Evolutionary conservation across 345 rosid species (phyloP).

Genomic region (Sisymbrium altissimum): DNA sequence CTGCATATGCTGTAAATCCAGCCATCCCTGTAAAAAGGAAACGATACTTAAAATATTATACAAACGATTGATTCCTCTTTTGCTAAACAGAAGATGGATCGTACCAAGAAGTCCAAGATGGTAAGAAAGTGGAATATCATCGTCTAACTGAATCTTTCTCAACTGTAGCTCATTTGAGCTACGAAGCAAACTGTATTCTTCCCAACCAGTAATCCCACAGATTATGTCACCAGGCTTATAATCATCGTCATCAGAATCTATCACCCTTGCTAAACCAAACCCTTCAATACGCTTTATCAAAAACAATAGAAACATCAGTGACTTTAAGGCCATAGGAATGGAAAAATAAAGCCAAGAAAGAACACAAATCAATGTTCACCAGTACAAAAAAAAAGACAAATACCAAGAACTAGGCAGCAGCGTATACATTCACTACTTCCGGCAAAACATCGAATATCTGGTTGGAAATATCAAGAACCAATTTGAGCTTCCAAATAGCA

Average conservation of each 20-base stretch:
- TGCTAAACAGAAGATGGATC: not conserved
- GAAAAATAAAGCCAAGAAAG: no score
- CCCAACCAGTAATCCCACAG: constrained; percentile 69
- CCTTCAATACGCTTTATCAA: constrained; percentile 59
- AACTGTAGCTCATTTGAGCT: constrained; percentile 28
- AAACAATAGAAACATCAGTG: no score
- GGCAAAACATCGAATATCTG: no score
- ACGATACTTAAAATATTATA: not conserved
- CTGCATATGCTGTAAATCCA: constrained; percentile 70
- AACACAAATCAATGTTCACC: no score
- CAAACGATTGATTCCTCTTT: not conserved
- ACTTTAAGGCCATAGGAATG: no score
- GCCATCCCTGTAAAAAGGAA: constrained; percentile 55
- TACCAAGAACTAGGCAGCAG: not conserved
- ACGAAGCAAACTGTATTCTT: constrained; percentile 61
- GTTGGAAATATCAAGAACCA: no score
- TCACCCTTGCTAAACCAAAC: constrained; percentile 63
- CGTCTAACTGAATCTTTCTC: constrained; percentile 46
- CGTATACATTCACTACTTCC: no score
- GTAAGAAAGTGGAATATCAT: constrained; percentile 60
- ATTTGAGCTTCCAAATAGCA: no score
- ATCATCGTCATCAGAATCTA: constrained; percentile 56
- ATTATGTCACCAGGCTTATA: constrained; percentile 57
- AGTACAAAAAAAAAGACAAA: not conserved
- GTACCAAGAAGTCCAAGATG: constrained; percentile 77